Percentiles rank a stretch among this genome's conserved stretches.
Evolutionary conservation across 805 yeast species (phyloP).

Genomic region (Kluyveromyces starmeri): DNA sequence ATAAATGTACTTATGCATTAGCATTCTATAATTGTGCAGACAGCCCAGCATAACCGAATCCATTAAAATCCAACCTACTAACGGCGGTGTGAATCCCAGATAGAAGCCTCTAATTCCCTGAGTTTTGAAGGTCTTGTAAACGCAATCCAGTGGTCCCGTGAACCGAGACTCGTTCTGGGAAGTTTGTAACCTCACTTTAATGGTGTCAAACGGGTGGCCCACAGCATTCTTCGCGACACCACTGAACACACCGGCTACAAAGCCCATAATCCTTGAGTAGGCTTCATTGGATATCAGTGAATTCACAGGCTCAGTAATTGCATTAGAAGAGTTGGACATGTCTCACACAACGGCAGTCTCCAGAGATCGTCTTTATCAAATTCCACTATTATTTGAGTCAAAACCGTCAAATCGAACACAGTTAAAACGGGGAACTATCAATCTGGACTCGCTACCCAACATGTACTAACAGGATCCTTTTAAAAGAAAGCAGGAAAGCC

Average conservation of each 20-base stretch:
- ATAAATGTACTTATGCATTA: constrained; percentile 57
- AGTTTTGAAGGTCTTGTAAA: constrained; percentile 54
- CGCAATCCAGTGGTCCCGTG: constrained; percentile 77
- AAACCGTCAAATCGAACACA: too few relatives aligned
- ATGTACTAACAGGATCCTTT: too few relatives aligned
- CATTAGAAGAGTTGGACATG: constrained; percentile 5
- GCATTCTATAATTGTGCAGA: constrained; percentile 63
- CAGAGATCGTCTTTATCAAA: too few relatives aligned
- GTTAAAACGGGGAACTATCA: too few relatives aligned
- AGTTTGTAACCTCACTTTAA: constrained; percentile 78
- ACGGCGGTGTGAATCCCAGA: constrained; percentile 88
- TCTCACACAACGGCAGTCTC: too few relatives aligned
- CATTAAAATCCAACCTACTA: constrained; percentile 91
- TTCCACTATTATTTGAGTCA: too few relatives aligned
- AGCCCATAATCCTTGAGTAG: constrained; percentile 44
- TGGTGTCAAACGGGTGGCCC: constrained; percentile 90
- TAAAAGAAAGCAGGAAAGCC: too few relatives aligned
- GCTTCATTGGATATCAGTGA: constrained; percentile 15
- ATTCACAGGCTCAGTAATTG: constrained; percentile 5
- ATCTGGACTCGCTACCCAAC: too few relatives aligned
- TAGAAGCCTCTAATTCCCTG: constrained; percentile 79
- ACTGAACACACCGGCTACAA: constrained; percentile 80
- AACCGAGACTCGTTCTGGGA: constrained; percentile 54
- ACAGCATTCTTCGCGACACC: constrained; percentile 84
- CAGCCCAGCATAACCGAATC: constrained; percentile 88